These are phyloP conservation scores for Talaromyces nanjingensis DNA, from an alignment of 495 filamentous ascomycete species.

Conservation along the genomic window DNA sequence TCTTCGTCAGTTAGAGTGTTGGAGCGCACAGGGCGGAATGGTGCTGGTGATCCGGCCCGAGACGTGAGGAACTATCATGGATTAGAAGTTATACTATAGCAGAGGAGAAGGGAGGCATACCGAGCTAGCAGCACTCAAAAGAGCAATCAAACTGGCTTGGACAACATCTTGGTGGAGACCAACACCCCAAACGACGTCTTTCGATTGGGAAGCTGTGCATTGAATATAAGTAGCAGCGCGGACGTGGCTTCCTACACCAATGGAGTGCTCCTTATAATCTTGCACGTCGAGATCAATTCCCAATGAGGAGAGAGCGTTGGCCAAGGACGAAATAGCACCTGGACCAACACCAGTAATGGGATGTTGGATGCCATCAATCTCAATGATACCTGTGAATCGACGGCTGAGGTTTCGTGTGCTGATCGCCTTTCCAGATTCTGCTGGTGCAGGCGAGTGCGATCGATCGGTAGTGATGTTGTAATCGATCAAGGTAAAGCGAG, in stretches of 20 bases:
- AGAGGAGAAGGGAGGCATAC: slow-evolving; percentile 46
- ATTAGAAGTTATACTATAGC: slow-evolving; percentile 11
- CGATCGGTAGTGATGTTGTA: slow-evolving; percentile 88
- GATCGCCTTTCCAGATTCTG: slow-evolving; percentile 58
- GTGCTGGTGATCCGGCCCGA: slow-evolving; percentile 36
- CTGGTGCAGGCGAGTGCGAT: slow-evolving; percentile 66
- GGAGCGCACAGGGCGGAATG: slow-evolving; percentile 40
- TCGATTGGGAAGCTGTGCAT: slow-evolving; percentile 64
- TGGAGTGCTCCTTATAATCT: slow-evolving; percentile 95
- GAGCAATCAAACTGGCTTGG: slow-evolving; percentile 82
- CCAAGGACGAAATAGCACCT: slow-evolving; percentile 83
- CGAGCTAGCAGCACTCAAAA: slow-evolving; percentile 81
- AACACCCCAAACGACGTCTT: slow-evolving; percentile 84
- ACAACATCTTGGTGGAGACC: slow-evolving; percentile 94
- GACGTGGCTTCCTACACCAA: slow-evolving; percentile 69
- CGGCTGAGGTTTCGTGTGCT: slow-evolving; percentile 73
- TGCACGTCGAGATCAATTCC: slow-evolving; percentile 86
- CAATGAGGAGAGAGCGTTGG: slow-evolving; percentile 72
- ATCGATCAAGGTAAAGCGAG: slow-evolving; percentile 82
- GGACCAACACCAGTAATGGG: slow-evolving; percentile 74
- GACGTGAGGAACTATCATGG: slow-evolving; percentile 37
- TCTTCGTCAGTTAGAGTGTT: slow-evolving; percentile 40
- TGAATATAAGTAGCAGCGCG: slow-evolving; percentile 95
- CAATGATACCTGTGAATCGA: slow-evolving; percentile 79
- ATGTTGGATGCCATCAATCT: slow-evolving; percentile 76